A percentile compares a stretch with the other conserved stretches of the same genome.
Conservation (phyloP, 331 rosid genomes). For the Ulmus americana region DNA sequence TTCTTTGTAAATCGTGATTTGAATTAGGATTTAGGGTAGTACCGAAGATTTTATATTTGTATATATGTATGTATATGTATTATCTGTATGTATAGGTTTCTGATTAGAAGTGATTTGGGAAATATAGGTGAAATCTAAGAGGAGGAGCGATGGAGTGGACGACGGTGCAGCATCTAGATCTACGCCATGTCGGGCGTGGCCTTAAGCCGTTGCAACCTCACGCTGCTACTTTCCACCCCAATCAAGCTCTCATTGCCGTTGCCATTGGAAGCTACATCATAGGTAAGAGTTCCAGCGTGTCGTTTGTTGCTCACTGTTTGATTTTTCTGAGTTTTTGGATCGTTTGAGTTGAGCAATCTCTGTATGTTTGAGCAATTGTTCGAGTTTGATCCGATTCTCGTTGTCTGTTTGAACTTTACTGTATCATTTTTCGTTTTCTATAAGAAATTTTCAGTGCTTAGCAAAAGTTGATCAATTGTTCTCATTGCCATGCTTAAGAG, state of each 20-base stretch:
- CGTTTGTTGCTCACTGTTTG: background rate
- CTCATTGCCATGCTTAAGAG: background rate
- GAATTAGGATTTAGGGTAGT: background rate
- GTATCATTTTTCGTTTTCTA: background rate
- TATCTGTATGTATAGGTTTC: background rate
- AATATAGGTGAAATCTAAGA: conserved; percentile 20
- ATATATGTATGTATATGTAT: background rate
- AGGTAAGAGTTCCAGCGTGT: conserved; percentile 36
- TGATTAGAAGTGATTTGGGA: conserved; percentile 10
- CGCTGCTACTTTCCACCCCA: conserved; percentile 82
- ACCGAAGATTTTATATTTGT: background rate
- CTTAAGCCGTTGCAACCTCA: conserved; percentile 77
- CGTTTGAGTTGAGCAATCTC: background rate
- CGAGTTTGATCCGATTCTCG: background rate
- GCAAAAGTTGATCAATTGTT: background rate
- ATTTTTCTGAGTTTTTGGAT: conserved; percentile 8
- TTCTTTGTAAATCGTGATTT: background rate
- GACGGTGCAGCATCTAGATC: conserved; percentile 96
- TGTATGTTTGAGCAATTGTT: background rate
- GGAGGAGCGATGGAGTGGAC: conserved; percentile 76
- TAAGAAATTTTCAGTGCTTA: background rate
- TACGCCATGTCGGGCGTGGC: conserved; percentile 73
- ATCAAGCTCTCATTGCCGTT: conserved; percentile 83
- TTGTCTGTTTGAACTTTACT: background rate
- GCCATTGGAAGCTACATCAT: conserved; percentile 87